phyloP scores from a whole-genome alignment of 176 grass and related monocot genomes.

The Pontederia paniculata region DNA sequence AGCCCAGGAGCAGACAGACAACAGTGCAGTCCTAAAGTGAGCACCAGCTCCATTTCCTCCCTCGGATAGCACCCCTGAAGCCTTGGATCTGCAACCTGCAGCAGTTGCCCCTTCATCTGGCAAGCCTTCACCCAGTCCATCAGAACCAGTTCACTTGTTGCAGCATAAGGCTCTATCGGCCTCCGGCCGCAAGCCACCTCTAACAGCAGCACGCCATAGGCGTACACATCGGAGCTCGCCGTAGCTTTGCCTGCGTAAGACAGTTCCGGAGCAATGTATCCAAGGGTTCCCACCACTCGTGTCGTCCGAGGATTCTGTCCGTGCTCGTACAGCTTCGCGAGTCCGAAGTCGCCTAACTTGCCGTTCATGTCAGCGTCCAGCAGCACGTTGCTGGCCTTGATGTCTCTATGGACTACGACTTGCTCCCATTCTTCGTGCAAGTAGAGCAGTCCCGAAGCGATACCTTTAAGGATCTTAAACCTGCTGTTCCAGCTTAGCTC shows the following conservation, averaged over 20 bases:
- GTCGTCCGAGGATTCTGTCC: constrained; percentile 49
- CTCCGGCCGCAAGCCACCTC: constrained; percentile 54
- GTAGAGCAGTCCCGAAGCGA: not conserved
- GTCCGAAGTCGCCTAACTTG: constrained; percentile 43
- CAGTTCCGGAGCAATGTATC: constrained; percentile 52
- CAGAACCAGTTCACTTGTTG: constrained; percentile 32
- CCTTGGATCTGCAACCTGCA: constrained; percentile 14
- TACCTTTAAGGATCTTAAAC: constrained; percentile 27
- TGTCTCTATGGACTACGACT: not conserved
- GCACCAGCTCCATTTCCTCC: constrained; percentile 32
- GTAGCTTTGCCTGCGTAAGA: constrained; percentile 40
- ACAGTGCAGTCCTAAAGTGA: constrained; percentile 40
- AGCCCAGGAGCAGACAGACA: constrained; percentile 31
- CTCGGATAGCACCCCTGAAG: constrained; percentile 20
- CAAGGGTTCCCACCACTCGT: constrained; percentile 53
- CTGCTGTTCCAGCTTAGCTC: constrained; percentile 27
- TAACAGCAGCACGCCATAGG: constrained; percentile 38
- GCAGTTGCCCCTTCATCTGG: constrained; percentile 7
- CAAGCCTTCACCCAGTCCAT: constrained; percentile 28
- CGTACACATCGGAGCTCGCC: constrained; percentile 50
- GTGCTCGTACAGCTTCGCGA: constrained; percentile 60
- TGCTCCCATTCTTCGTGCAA: constrained; percentile 2
- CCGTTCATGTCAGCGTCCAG: not conserved
- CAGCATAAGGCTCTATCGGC: constrained; percentile 33
- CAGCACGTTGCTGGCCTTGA: not conserved